These are phyloP conservation scores for Pisolithus tinctorius DNA, from an alignment of 768 basidiomycete genomes.

Conservation along the genomic window DNA sequence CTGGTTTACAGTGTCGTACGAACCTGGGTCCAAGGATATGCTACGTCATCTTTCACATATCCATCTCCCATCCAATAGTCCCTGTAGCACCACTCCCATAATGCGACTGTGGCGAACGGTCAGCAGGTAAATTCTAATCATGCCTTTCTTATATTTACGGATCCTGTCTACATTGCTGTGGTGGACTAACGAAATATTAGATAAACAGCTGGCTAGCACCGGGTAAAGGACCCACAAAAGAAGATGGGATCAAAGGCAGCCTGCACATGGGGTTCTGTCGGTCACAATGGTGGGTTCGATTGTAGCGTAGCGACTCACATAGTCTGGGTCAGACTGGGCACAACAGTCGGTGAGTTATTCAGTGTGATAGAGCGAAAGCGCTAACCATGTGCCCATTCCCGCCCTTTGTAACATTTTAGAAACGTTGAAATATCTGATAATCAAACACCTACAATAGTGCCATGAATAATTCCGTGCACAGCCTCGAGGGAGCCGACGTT, in stretches of 20 bases:
- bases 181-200: conserved; percentile 11
- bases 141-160: conserved; percentile 5
- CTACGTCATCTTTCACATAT: conserved; percentile 6
- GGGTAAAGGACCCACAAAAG: conserved; percentile 11
- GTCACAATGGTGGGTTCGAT: background rate
- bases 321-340: conserved; percentile 14
- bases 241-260: conserved; percentile 22
- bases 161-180: conserved; percentile 19
- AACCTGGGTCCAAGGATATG: conserved; percentile 20
- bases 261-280: conserved; percentile 1
- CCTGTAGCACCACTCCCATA: conserved; percentile 26
- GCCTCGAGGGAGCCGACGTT: background rate
- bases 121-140: background rate
- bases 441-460: background rate
- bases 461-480: background rate
- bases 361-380: background rate
- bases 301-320: conserved; percentile 8
- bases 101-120: conserved; percentile 9
- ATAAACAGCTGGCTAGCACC: background rate
- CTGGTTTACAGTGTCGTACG: background rate
- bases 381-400: conserved; percentile 24
- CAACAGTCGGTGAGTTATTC: conserved; percentile 1
- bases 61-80: conserved; percentile 25
- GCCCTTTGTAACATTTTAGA: conserved; percentile 4
- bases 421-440: too few relatives aligned